Conservation (phyloP, 345 rosid genomes). For the Citrus unshiu region DNA sequence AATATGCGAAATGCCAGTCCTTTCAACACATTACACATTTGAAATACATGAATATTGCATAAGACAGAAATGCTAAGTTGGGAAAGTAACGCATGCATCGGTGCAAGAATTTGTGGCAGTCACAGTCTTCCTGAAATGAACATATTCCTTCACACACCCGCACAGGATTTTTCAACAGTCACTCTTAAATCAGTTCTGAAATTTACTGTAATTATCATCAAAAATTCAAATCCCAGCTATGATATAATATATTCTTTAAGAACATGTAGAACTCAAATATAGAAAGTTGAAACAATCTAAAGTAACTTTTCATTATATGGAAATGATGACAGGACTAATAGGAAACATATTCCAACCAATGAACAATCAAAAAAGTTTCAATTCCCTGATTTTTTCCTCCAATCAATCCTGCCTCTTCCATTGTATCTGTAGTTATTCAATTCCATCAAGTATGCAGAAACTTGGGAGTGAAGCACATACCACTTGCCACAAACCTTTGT, state of each 20-base stretch:
- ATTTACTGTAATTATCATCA: background rate
- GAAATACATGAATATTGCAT: background rate
- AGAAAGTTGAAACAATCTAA: background rate
- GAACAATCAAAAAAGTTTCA: background rate
- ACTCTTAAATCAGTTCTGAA: background rate
- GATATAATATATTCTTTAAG: background rate
- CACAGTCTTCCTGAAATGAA: background rate
- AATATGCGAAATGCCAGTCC: background rate
- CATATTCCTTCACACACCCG: background rate
- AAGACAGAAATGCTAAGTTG: background rate
- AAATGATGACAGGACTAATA: background rate
- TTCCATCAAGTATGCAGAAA: background rate
- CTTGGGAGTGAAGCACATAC: slow-evolving; percentile 6
- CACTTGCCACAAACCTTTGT: background rate
- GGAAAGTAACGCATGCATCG: background rate
- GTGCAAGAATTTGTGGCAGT: background rate
- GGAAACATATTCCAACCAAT: background rate
- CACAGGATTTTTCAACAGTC: background rate
- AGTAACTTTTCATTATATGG: background rate
- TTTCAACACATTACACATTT: background rate
- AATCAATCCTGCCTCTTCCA: background rate
- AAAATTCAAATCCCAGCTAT: background rate
- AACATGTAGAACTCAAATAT: background rate
- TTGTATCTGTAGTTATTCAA: background rate
- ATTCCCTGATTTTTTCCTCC: background rate